Conservation (phyloP, 1,284 basidiomycete genomes). For the Apiotrichum montevideense region DNA sequence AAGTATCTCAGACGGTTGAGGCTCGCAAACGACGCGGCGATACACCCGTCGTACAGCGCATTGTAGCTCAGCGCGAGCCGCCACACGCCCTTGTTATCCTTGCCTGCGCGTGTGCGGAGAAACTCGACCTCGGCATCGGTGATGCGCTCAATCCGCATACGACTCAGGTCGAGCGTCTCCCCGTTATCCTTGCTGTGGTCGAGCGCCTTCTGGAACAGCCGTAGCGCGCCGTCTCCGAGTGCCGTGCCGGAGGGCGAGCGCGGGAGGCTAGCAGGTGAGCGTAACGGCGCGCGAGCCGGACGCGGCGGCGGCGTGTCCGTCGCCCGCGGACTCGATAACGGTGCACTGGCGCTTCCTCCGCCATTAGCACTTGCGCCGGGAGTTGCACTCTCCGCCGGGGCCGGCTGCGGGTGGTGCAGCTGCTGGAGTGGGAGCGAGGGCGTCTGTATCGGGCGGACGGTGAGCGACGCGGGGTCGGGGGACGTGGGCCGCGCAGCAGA, state of each 20-base stretch:
- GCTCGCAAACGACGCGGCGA: slow-evolving; percentile 72
- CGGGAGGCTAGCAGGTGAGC: slow-evolving; percentile 7
- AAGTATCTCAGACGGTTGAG: slow-evolving; percentile 79
- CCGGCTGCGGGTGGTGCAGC: not conserved
- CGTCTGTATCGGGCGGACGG: not conserved
- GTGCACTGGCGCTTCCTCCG: no score
- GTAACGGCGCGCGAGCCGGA: slow-evolving; percentile 7
- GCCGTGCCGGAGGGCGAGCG: slow-evolving; percentile 4
- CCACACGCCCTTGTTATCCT: slow-evolving; percentile 55
- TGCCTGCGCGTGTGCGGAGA: slow-evolving; percentile 56
- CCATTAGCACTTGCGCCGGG: no score
- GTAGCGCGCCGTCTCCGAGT: slow-evolving; percentile 4
- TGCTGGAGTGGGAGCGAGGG: not conserved
- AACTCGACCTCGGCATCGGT: slow-evolving; percentile 65
- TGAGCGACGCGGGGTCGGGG: not conserved
- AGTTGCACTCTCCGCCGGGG: not conserved
- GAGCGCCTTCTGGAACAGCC: slow-evolving; percentile 58
- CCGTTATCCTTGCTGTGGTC: slow-evolving; percentile 66
- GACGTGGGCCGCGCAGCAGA: not conserved
- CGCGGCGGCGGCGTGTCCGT: slow-evolving; percentile 9
- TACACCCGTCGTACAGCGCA: slow-evolving; percentile 57
- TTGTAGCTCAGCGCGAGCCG: slow-evolving; percentile 85
- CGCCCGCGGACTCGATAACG: not conserved
- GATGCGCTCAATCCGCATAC: slow-evolving; percentile 65
- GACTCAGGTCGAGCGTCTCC: slow-evolving; percentile 72